Base-by-base conservation (phyloP, 805 yeast species). In the Monosporozyma unispora region DNA sequence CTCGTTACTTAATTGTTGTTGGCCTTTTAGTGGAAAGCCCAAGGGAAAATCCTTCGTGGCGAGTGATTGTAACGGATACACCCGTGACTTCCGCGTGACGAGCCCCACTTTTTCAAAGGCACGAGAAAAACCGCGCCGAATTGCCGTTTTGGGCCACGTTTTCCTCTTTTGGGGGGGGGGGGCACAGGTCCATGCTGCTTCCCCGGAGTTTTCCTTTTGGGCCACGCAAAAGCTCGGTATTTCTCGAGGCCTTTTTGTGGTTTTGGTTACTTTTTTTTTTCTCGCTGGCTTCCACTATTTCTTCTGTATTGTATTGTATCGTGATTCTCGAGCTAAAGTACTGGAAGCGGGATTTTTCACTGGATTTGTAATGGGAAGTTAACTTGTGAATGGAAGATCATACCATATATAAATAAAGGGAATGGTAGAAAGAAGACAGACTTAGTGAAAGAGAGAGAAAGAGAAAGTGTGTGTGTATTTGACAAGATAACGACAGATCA, bases 121-220 rank as follows among this genome's bases (percentile, higher is more conserved):
- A 29, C 39, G 7, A 22, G 29, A 4, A 6, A 22, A 12, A 38
- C 42, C 42, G 25, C 12, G 42, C 25, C 44, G 12, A 9, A 9
- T 16, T 41, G 22, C 31, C 19, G 10, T 11, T 27, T 27, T 23
- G 29, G 29, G 44, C 21, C 8, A 14, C 6, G 9, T 8, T 27
- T 27, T 23, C 31, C 31, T 10, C 44, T 14, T 40, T 40, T 18
- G 38, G 38, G 5, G 14, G 35, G n/a, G n/a, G n/a, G n/a, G n/a
- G n/a, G n/a, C n/a, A n/a, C n/a, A n/a, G n/a, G n/a, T n/a, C 33
- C 42, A 9, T 9, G 21, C 14, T 10, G 25, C 11, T 38, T 38
- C 21, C n/a, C 23, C 31, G 45, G 35, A 28, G 45, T 25, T 42
- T 42, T 35, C 45, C n/a, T 8, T 42, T 42, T 42, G 35, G 42